These are phyloP conservation scores for Macrophomina pseudophaseolina DNA, from an alignment of 2,329 filamentous ascomycete species.

Conservation along the genomic window DNA sequence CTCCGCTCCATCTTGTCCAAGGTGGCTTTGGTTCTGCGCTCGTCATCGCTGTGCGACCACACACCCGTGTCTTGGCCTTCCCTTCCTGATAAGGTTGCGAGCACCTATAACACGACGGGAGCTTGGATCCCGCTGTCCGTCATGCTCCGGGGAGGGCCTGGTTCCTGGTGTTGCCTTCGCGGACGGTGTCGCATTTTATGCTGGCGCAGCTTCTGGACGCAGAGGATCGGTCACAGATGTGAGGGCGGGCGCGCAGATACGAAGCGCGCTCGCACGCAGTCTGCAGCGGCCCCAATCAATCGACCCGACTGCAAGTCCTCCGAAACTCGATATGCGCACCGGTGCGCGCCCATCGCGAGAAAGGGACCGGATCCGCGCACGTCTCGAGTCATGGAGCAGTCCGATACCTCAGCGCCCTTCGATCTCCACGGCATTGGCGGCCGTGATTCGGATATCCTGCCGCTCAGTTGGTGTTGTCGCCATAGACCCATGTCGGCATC, in stretches of 20 bases:
- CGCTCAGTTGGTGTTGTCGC: background rate
- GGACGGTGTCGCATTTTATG: background rate
- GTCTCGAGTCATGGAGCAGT: slow-evolving; percentile 1
- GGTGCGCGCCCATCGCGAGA: background rate
- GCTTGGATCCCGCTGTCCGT: background rate
- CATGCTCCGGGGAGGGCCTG: slow-evolving; percentile 1
- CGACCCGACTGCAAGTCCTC: background rate
- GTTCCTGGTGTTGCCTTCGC: background rate
- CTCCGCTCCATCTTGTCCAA: background rate
- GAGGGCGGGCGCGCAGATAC: slow-evolving; percentile 5
- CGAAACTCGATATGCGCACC: slow-evolving; percentile 1
- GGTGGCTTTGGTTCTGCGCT: background rate
- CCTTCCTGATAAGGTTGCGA: background rate
- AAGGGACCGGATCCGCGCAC: background rate
- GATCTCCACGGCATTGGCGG: background rate
- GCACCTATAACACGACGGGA: background rate
- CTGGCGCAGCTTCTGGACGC: background rate
- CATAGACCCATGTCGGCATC: background rate
- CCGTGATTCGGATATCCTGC: slow-evolving; percentile 11
- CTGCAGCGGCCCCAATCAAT: background rate
- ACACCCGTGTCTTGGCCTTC: slow-evolving; percentile 3
- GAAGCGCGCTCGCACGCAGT: background rate
- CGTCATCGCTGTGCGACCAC: background rate
- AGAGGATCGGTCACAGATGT: background rate
- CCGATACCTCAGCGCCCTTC: background rate